These are phyloP conservation scores for Fraxinus xanthoxyloides DNA, from an alignment of 305 asterid species.

Conservation along the genomic window DNA sequence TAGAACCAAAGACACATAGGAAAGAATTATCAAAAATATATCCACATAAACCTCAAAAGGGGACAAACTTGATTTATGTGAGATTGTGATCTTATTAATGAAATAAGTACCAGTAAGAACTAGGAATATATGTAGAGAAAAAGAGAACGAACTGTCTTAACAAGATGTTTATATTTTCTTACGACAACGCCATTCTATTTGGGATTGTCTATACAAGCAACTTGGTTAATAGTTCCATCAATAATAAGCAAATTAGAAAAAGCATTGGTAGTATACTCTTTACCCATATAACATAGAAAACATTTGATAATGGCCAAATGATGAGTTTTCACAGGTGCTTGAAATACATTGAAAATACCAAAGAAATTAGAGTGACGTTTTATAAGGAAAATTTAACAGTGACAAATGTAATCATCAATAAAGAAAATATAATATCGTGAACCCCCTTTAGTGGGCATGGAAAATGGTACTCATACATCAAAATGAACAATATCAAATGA, in stretches of 20 bases:
- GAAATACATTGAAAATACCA: not conserved
- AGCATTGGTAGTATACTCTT: not conserved
- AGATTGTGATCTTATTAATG: not conserved
- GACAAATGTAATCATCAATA: not conserved
- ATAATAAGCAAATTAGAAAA: not conserved
- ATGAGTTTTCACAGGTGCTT: not conserved
- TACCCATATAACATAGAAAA: not conserved
- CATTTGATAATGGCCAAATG: not conserved
- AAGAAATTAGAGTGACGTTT: too few species aligned
- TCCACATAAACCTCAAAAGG: not conserved
- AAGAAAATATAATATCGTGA: not conserved
- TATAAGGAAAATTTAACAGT: too few species aligned
- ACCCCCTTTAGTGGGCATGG: not conserved
- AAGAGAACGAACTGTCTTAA: not conserved
- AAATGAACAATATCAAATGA: not conserved
- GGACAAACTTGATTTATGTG: not conserved
- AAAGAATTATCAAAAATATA: not conserved
- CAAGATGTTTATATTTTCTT: not conserved
- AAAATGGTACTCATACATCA: not conserved
- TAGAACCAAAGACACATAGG: not conserved
- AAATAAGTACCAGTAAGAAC: not conserved
- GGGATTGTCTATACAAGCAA: not conserved
- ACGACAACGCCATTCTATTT: too few species aligned
- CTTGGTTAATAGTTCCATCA: not conserved
- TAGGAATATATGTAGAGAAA: not conserved